phyloP scores from a whole-genome alignment of 2,329 filamentous ascomycete species.

The Alternaria tenuissima region DNA sequence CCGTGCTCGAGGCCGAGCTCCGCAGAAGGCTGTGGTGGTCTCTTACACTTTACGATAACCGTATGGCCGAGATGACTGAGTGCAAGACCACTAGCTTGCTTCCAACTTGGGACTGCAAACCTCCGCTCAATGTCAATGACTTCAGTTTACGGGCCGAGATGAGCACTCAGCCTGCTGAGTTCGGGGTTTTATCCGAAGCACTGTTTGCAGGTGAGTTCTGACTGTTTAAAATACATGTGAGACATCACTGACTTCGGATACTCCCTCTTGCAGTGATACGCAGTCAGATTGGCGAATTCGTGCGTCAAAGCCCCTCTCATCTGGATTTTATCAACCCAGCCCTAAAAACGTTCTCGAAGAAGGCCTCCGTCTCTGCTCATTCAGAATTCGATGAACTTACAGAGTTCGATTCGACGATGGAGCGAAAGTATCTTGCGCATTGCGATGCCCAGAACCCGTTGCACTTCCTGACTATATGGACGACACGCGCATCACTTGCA shows the following conservation, averaged over 20 bases:
- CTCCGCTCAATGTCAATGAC: constrained; percentile 64
- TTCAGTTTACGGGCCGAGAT: constrained; percentile 53
- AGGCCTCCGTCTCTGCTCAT: constrained; percentile 17
- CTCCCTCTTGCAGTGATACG: constrained; percentile 52
- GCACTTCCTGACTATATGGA: constrained; percentile 60
- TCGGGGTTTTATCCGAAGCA: constrained; percentile 58
- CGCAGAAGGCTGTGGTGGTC: constrained; percentile 70
- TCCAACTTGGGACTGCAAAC: constrained; percentile 58
- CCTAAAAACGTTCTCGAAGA: constrained; percentile 51
- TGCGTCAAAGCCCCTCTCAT: constrained; percentile 52
- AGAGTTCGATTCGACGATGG: constrained; percentile 51
- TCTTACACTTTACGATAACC: constrained; percentile 65
- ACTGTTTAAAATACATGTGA: not conserved
- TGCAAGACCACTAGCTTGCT: constrained; percentile 59
- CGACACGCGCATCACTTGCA: constrained; percentile 56
- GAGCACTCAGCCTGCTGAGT: constrained; percentile 50
- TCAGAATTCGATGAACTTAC: constrained; percentile 39
- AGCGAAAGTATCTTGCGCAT: constrained; percentile 50
- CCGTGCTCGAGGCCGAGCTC: constrained; percentile 66
- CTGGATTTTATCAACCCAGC: constrained; percentile 58
- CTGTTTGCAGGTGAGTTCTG: constrained; percentile 49
- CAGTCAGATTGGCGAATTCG: constrained; percentile 56
- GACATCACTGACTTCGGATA: not conserved
- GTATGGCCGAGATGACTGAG: constrained; percentile 62
- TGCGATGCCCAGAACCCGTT: constrained; percentile 36